phyloP scores from a whole-genome alignment of 179 eudicot genomes.

The Gypsophila paniculata region DNA sequence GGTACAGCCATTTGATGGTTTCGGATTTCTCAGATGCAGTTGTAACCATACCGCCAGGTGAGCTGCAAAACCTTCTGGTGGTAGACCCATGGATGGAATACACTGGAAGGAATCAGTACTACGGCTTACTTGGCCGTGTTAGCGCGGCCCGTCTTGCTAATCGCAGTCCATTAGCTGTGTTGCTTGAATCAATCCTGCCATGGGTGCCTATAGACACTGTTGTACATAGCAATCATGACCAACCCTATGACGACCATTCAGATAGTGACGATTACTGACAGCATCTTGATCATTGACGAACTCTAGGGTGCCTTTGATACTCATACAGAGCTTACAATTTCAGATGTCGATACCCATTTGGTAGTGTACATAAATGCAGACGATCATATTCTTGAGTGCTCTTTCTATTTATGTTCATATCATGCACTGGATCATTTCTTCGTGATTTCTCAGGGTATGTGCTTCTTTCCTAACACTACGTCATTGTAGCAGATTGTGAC shows the following conservation, averaged over 20 bases:
- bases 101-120: slow-evolving; percentile 36
- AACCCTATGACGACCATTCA: slow-evolving; percentile 18
- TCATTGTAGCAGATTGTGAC: not conserved
- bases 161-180: slow-evolving; percentile 67
- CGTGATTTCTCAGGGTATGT: not conserved
- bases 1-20: slow-evolving; percentile 70
- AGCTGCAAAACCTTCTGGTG: slow-evolving; percentile 68
- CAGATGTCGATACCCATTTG: not conserved
- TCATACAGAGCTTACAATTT: not conserved
- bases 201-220: slow-evolving; percentile 63
- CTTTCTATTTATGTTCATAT: not conserved
- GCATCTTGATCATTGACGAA: slow-evolving; percentile 3
- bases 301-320: slow-evolving; percentile 14
- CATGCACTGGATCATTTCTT: not conserved
- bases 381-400: not conserved
- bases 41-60: slow-evolving; percentile 80
- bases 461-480: not conserved
- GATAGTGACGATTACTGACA: slow-evolving; percentile 19
- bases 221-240: slow-evolving; percentile 34
- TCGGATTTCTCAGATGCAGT: slow-evolving; percentile 85
- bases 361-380: not conserved
- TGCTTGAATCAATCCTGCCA: slow-evolving; percentile 78
- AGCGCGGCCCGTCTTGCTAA: slow-evolving; percentile 56
- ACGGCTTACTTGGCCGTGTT: slow-evolving; percentile 34
- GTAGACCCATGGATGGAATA: slow-evolving; percentile 55